Evolutionary conservation across 805 yeast genomes (phyloP).

Genomic region (Metschnikowia lochheadii): DNA sequence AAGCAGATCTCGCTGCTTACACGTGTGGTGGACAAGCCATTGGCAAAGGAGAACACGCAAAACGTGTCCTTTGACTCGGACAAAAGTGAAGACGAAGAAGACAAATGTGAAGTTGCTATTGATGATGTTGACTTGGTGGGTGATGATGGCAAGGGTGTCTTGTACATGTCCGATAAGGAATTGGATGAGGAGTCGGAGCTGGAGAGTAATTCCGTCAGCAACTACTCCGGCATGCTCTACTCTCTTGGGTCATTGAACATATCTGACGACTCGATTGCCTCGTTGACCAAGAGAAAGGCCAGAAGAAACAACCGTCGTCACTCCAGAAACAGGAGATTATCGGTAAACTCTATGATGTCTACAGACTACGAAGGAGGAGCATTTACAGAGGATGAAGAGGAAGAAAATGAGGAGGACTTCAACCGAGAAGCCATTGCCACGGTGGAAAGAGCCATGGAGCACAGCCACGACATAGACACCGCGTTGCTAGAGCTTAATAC

Average conservation of each 20-base stretch:
- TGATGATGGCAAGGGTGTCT: constrained; percentile 46
- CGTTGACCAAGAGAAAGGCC: constrained; percentile 44
- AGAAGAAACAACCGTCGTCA: constrained; percentile 29
- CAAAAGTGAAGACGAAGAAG: constrained; percentile 29
- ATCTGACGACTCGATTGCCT: constrained; percentile 57
- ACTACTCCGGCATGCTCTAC: constrained; percentile 42
- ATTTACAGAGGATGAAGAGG: constrained; percentile 32
- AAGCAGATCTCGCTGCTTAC: constrained; percentile 47
- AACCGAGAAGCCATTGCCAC: constrained; percentile 90
- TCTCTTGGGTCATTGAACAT: constrained; percentile 45
- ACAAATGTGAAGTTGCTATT: constrained; percentile 16
- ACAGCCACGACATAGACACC: constrained; percentile 89
- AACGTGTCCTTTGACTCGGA: constrained; percentile 35
- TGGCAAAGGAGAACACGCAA: constrained; percentile 30
- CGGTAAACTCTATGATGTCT: constrained; percentile 33
- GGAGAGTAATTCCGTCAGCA: constrained; percentile 33
- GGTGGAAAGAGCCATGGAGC: constrained; percentile 84
- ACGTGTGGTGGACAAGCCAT: constrained; percentile 49
- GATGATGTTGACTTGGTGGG: constrained; percentile 38
- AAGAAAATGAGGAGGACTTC: constrained; percentile 62
- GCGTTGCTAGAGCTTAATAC: constrained; percentile 92
- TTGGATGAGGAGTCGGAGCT: constrained; percentile 33
- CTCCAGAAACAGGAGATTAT: constrained; percentile 29
- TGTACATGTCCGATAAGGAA: constrained; percentile 47
- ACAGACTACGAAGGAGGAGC: constrained; percentile 46